Conservation (phyloP, 371 early-diverging fungal species). For the Mycotypha africana region DNA sequence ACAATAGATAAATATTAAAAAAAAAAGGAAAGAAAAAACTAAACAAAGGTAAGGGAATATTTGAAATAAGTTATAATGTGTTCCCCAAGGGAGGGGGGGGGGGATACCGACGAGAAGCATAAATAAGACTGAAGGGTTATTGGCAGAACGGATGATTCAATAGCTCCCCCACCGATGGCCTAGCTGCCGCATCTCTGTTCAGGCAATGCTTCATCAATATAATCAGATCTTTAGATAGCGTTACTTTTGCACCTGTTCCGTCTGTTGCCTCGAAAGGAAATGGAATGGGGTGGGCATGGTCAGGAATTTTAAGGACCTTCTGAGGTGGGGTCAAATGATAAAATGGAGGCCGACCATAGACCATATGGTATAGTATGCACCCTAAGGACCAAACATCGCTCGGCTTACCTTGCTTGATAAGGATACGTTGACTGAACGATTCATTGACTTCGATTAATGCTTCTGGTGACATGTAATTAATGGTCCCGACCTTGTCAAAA, state of each 20-base stretch:
- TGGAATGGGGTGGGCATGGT: conserved; percentile 55
- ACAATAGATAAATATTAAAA: too few species aligned
- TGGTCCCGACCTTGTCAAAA: conserved; percentile 76
- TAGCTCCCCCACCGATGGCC: conserved; percentile 2
- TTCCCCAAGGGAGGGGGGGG: too few species aligned
- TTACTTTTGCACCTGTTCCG: not conserved
- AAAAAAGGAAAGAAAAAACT: too few species aligned
- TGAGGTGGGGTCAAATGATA: conserved; percentile 58
- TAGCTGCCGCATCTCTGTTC: not conserved
- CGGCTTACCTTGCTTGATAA: conserved; percentile 53
- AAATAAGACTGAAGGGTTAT: too few species aligned
- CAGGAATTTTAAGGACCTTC: conserved; percentile 68
- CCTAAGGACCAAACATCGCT: conserved; percentile 98
- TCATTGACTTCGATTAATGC: conserved; percentile 48
- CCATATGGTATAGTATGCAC: conserved; percentile 95
- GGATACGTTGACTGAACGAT: conserved; percentile 6
- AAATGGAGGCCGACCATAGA: conserved; percentile 90
- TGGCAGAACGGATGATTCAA: conserved; percentile 3
- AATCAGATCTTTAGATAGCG: too few species aligned
- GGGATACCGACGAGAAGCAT: too few species aligned
- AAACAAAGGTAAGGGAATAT: too few species aligned
- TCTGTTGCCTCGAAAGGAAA: conserved; percentile 30
- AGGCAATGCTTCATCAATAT: not conserved
- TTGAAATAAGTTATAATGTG: too few species aligned
- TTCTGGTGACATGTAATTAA: conserved; percentile 99